A percentile compares a stretch with the other conserved stretches of the same genome.
Evolutionary conservation across 1,139 yeast species (phyloP).

Genomic region (Sugiyamaella pinicola): DNA sequence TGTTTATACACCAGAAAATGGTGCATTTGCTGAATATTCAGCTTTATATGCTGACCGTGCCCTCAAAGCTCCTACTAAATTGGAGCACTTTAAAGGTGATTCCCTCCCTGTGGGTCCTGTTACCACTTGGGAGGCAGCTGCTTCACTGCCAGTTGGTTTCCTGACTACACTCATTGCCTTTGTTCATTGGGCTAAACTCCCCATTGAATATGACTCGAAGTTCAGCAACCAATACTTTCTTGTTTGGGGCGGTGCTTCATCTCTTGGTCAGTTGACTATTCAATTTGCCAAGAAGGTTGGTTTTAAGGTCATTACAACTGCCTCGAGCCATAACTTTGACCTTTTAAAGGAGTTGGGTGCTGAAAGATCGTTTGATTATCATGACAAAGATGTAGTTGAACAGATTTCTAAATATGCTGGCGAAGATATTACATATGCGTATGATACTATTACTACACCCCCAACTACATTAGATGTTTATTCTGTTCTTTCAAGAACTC

Average conservation of each 20-base stretch:
- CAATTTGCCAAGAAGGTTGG: slow-evolving; percentile 57
- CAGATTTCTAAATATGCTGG: slow-evolving; percentile 50
- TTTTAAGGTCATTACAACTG: slow-evolving; percentile 56
- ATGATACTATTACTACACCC: slow-evolving; percentile 56
- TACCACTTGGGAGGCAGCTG: slow-evolving; percentile 62
- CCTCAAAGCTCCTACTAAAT: slow-evolving; percentile 5
- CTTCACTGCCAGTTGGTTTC: slow-evolving; percentile 53
- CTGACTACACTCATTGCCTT: slow-evolving; percentile 31
- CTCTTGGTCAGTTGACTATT: slow-evolving; percentile 59
- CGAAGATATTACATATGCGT: slow-evolving; percentile 52
- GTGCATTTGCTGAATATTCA: slow-evolving; percentile 63
- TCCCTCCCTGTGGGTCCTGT: slow-evolving; percentile 45
- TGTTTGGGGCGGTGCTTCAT: slow-evolving; percentile 68
- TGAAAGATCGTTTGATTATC: slow-evolving; percentile 61
- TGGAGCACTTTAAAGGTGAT: slow-evolving; percentile 11
- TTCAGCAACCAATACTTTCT: slow-evolving; percentile 34
- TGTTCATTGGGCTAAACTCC: slow-evolving; percentile 26
- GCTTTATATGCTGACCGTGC: slow-evolving; percentile 29
- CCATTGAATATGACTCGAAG: slow-evolving; percentile 23
- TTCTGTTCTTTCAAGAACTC: slow-evolving; percentile 18
- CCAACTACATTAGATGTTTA: slow-evolving; percentile 18
- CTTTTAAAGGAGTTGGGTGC: slow-evolving; percentile 58
- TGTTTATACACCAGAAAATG: slow-evolving; percentile 46
- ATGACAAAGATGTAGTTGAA: slow-evolving; percentile 54
- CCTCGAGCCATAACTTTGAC: slow-evolving; percentile 51